Evolutionary conservation across 352 stramenopile species (phyloP), one percentile per base, ranked within the genome.

Genomic region (Globisporangium okanoganense): DNA sequence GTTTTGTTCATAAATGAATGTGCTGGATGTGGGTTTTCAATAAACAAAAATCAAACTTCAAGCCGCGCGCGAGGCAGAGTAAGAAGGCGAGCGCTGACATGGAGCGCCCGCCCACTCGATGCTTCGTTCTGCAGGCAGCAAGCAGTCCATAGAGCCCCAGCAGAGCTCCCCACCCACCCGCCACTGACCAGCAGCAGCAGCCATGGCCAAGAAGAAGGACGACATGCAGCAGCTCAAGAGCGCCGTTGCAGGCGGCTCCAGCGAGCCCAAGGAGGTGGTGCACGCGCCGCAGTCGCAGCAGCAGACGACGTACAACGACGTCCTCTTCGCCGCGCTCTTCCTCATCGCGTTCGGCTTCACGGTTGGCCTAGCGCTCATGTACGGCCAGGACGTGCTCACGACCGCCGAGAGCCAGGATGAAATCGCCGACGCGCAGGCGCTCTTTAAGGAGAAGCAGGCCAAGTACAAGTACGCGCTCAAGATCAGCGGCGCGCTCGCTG

Each of bases 391-490:
- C 44, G 66, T 72, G 56, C 62, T 72, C n/a, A 58, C 62, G 22
- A 55, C 40, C 45, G 53, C 65, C 25, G 52, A 43, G 16, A 57
- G 50, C 4, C 41, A 50, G 53, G 48, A 64, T n/a, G 50, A 58
- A 25, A 55, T 64, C 60, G 33, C 35, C 9, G 33, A 54, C 45
- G 54, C 58, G 8, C n/a, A 61, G 36, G 49, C 53, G 36, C 38
- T 65, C 20, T 52, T 90, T 60, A 73, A 69, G 40, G 65, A 83
- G 54, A 71, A 85, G 58, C 66, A 64, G 13, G 66, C 72, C 69
- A 85, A 85, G 65, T 85, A 80, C 71, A 78, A 78, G 64, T 85
- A 82, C 56, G 76, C 76, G 47, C 47, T 77, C 36, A 71, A 70
- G 45, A 82, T 85, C 68, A 72, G 66, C 27, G 73, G 71, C 40